Base-by-base conservation (phyloP, 306 rosid genomes). In the Trifolium dubium region DNA sequence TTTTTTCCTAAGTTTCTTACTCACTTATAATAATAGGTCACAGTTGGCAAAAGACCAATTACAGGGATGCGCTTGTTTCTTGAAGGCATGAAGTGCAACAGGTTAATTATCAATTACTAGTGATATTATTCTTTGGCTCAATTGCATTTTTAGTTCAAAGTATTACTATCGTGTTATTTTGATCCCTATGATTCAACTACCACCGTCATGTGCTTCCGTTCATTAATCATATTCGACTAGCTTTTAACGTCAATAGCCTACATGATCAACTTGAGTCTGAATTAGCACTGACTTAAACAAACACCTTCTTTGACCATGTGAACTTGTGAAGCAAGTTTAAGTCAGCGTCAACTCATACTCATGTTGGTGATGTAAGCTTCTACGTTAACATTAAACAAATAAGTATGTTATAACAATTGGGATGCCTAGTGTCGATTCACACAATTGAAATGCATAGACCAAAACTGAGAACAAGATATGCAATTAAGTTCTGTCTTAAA, bases 1-100 rank as follows among this genome's bases (percentile, higher is more conserved):
- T 46, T 29, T 74, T 47, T 19, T 23, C 8, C 17, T 28, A 29
- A 49, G n/a, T 43, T 40, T 74, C 59, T 64, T 70, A 11, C 28
- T 40, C 35, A 15, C 34, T 55, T 58, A 67, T 75, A 28, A 31
- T 59, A 0, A 63, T 63, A 89, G 96, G 97, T 94, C 35, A 78
- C 70, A 32, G 89, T 83, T 19, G 95, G 86, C n/a, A 81, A 76
- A 63, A 87, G 82, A 60, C 99, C 99, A 9, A 83, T 94, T 55
- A 94, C 92, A 6, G 99, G 99, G 28, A 82, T 94, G 89, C 85
- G 98, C 13, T 85, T 94, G 74, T 88, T 85, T 81, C 96, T 94
- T 29, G 99, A 94, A 84, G 98, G 99, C 81, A 90, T 86, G 85
- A 94, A 87, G 87, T 81, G 87, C 83, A 92, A 92, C 86, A 91